Conservation (phyloP, 2,329 filamentous ascomycete genomes). For the Madurella mycetomatis region DNA sequence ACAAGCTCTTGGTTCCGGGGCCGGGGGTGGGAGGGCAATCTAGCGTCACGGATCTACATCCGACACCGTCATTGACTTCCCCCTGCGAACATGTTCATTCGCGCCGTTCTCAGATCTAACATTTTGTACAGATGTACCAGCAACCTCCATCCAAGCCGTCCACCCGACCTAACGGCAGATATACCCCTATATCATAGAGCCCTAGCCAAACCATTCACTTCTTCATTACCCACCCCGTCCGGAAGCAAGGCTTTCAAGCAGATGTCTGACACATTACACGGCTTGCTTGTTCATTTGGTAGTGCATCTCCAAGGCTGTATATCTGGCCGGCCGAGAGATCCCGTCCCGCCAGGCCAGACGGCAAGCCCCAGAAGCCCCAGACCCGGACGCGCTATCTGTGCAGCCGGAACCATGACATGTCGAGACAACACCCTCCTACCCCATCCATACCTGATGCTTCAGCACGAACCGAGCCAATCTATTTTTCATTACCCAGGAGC, state of each 20-base stretch:
- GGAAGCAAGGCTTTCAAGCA: too few species aligned
- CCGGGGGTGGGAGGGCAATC: neutral
- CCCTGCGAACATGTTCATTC: neutral
- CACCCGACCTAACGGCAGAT: neutral
- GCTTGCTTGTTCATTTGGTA: too few species aligned
- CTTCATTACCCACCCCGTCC: too few species aligned
- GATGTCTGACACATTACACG: too few species aligned
- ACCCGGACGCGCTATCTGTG: too few species aligned
- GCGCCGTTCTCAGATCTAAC: neutral
- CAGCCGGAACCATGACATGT: too few species aligned
- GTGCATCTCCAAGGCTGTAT: too few species aligned
- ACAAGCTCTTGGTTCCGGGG: conserved; percentile 8
- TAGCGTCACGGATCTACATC: neutral
- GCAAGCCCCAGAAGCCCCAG: too few species aligned
- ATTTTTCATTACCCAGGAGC: conserved; percentile 10
- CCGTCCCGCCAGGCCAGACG: too few species aligned
- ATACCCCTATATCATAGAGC: conserved; percentile 4
- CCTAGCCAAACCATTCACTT: neutral
- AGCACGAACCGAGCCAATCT: conserved; percentile 8
- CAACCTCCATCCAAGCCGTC: neutral
- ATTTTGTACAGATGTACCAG: neutral
- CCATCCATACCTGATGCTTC: neutral
- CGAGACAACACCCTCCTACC: too few species aligned
- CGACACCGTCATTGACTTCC: neutral
- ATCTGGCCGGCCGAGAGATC: too few species aligned